These are phyloP conservation scores for Rickenella mellea DNA, from an alignment of 768 basidiomycete species.

Conservation along the genomic window DNA sequence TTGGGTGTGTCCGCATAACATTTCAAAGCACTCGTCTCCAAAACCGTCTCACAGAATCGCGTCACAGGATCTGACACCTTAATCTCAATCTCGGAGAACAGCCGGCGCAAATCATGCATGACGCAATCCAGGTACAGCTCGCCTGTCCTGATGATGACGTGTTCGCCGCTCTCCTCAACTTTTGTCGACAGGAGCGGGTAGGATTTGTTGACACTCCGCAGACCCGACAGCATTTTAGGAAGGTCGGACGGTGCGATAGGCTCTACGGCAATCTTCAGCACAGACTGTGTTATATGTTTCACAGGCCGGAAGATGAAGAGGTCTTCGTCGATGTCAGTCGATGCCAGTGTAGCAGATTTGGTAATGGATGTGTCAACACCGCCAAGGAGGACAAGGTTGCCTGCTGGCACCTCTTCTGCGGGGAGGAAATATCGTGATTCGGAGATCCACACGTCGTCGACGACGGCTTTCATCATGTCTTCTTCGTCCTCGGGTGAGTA, in stretches of 20 bases:
- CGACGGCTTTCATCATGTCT: constrained; percentile 80
- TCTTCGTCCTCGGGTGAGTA: constrained; percentile 99
- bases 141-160: constrained; percentile 93
- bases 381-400: constrained; percentile 86
- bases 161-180: constrained; percentile 97
- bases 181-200: constrained; percentile 92
- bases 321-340: constrained; percentile 68
- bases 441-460: constrained; percentile 86
- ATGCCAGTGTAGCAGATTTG: constrained; percentile 86
- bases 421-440: constrained; percentile 94
- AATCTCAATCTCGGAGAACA: constrained; percentile 99
- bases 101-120: constrained; percentile 85
- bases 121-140: constrained; percentile 95
- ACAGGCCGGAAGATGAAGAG: constrained; percentile 93
- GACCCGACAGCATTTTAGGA: constrained; percentile 95
- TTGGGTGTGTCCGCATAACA: constrained; percentile 99
- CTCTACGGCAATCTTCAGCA: constrained; percentile 96
- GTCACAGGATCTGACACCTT: constrained; percentile 99
- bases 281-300: constrained; percentile 94
- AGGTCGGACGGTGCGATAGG: constrained; percentile 96
- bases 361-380: constrained; percentile 92
- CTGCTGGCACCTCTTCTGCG: constrained; percentile 79
- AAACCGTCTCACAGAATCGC: constrained; percentile 95
- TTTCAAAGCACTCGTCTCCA: constrained; percentile 95
- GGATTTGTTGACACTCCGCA: constrained; percentile 95